Evolutionary conservation across 805 yeast species (phyloP), one percentile per base, ranked within the genome.

Genomic region (Cyberlindnera maclurae): DNA sequence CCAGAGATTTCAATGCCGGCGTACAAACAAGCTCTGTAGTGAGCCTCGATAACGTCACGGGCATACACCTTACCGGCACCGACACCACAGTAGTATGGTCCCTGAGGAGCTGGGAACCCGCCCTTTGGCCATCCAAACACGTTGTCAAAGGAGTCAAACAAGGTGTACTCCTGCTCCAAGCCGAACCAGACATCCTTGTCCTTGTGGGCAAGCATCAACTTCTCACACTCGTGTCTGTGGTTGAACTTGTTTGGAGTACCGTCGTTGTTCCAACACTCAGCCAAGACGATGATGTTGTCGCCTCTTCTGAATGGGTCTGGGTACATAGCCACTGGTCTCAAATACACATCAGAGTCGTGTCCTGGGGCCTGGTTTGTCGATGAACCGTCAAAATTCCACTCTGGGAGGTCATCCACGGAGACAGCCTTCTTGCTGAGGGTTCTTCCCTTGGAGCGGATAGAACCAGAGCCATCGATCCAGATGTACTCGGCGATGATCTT

Each of bases 71-170:
- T 89, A 62, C 97, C 96, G 57, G 96, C 77, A 70, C 98, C 98
- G 51, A 93, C 98, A 79, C 97, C 98, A 76, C 98, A 93, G 81
- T 93, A 93, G 83, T 93, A 93, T 46, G 98, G 98, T 52, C 98
- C 98, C 73, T 93, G 98, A 50, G 98, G 97, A 54, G 96, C 97
- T 63, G 98, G 98, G 94, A 77, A 93, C 48, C 97, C 98, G 57
- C 97, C 97, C 74, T 85, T 81, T 67, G 98, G 98, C 98, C 98
- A 93, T 51, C 96, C 97, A 68, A 89, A 93, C 47, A 83, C 88
- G 58, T 82, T 70, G 65, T 85, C 95, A 58, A 67, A 82, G 64
- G 84, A 82, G 67, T 93, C 98, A 60, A 93, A 85, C 64, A 93
- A 70, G 52, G 98, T 93, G 74, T 93, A 93, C 69, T 93, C 98